Conservation (phyloP, 805 yeast genomes). For the Myxozyma mucilagina region DNA sequence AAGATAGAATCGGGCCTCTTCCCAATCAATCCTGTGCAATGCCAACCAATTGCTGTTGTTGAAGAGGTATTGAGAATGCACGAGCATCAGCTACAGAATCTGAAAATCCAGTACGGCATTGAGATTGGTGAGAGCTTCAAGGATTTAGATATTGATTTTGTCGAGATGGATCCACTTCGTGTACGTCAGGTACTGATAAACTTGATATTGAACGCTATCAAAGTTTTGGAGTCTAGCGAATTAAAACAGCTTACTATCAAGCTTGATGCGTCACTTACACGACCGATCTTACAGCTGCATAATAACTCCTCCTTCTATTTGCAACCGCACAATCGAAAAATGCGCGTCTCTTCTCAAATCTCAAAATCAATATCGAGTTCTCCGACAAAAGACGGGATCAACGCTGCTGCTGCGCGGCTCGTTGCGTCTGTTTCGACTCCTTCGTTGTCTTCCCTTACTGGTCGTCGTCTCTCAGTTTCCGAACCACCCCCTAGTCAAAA, state of each 20-base stretch:
- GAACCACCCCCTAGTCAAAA: background rate
- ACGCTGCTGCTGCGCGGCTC: background rate
- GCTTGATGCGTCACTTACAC: slow-evolving; percentile 24
- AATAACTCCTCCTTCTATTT: slow-evolving; percentile 20
- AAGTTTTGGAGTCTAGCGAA: slow-evolving; percentile 91
- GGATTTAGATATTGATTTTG: slow-evolving; percentile 38
- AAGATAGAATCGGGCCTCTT: slow-evolving; percentile 31
- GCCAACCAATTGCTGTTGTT: slow-evolving; percentile 24
- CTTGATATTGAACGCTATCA: slow-evolving; percentile 82
- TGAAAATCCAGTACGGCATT: slow-evolving; percentile 65
- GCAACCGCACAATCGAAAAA: background rate
- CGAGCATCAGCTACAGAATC: slow-evolving; percentile 73
- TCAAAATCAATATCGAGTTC: background rate
- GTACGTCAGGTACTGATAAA: slow-evolving; percentile 92
- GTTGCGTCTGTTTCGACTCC: slow-evolving; percentile 3
- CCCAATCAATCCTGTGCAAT: slow-evolving; percentile 24
- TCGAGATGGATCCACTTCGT: slow-evolving; percentile 87
- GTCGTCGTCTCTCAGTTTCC: background rate
- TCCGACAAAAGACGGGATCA: slow-evolving; percentile 3
- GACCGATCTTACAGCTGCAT: slow-evolving; percentile 16
- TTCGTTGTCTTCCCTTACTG: background rate
- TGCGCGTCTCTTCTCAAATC: background rate
- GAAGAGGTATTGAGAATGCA: slow-evolving; percentile 76
- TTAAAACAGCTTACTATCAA: slow-evolving; percentile 46
- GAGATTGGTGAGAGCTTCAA: slow-evolving; percentile 40